Base-by-base conservation (phyloP, 495 filamentous ascomycete species). In the Oleoguttula mirabilis region DNA sequence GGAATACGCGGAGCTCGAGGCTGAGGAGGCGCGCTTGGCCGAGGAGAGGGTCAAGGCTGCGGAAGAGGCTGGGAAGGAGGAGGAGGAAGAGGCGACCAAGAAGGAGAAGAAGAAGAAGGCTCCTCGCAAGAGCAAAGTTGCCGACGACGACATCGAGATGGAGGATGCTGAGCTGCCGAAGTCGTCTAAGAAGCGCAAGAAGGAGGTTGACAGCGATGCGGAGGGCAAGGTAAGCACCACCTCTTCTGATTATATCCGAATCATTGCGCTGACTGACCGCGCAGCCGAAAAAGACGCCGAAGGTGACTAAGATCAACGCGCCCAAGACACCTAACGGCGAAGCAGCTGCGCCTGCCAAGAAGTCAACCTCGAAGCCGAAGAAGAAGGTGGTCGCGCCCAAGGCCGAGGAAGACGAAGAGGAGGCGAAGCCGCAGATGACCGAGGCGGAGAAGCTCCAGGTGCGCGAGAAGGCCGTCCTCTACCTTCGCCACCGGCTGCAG, bases 401-500 rank as follows among this genome's bases (percentile, higher is more conserved):
- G 54, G 58, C 58, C 32, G 59, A 57, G 8, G 69, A 72, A 25
- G 71, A 68, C 28, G 68, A 66, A 19, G 54, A 60, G n/a, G 52
- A 66, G 39, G 64, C 71, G 12, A 72, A 76, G 54, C 71, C 70
- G 55, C 63, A 64, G 35, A 49, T 75, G 19, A 71, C 70, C 3
- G 70, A 79, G 49, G 79, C 80, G 54, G 64, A 75, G 11, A 71
- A 76, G 50, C 42, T 44, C 3, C 67, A 73, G 25, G 78, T 73
- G 55, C 75, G 72, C 44, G 65, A 79, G 57, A 79, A 77, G 55
- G 30, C 67, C 68, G 82, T 94, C 16, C 65, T 93, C 3, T 93
- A 84, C 63, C 69, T 88, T 30, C 79, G 88, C 37, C 86, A 95
- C 64, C 80, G 82, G 57, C 77, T 95, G 16, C 88, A 95, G 57